Percentiles rank a stretch among this genome's conserved stretches.
phyloP scores from a whole-genome alignment of 2,329 filamentous ascomycete genomes.

The Leptographium galeiforme region DNA sequence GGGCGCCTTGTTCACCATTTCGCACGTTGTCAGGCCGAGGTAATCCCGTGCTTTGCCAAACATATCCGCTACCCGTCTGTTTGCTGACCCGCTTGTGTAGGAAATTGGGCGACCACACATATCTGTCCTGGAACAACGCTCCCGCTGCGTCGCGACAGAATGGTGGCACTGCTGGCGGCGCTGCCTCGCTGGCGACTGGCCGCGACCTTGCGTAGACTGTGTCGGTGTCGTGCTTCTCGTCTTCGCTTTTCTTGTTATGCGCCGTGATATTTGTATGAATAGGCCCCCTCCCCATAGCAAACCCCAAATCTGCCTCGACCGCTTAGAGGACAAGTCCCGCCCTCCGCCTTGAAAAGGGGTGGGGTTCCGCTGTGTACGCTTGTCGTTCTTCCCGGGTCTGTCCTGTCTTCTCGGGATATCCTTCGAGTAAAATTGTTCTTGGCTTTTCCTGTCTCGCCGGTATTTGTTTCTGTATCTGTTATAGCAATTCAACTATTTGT shows the following conservation, averaged over 20 bases:
- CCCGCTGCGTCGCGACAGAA: slow-evolving; percentile 29
- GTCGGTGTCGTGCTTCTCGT: too few species aligned
- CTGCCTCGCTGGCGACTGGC: slow-evolving; percentile 34
- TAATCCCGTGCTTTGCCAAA: slow-evolving; percentile 24
- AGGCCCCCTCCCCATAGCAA: background rate
- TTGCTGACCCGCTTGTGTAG: slow-evolving; percentile 27
- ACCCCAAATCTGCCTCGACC: too few species aligned
- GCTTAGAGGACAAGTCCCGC: background rate
- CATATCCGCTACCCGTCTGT: background rate
- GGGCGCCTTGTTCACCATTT: slow-evolving; percentile 75
- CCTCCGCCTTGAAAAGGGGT: too few species aligned
- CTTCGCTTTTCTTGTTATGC: background rate
- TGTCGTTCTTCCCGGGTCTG: background rate
- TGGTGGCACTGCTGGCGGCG: slow-evolving; percentile 17
- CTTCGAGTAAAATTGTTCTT: background rate
- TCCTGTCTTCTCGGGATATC: background rate
- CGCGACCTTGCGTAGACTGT: slow-evolving; percentile 29
- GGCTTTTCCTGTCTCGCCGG: background rate
- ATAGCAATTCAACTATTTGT: background rate
- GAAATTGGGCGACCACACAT: slow-evolving; percentile 96
- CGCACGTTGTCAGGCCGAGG: slow-evolving; percentile 84
- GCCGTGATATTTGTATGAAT: background rate
- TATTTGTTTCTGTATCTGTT: background rate
- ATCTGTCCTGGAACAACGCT: slow-evolving; percentile 81
- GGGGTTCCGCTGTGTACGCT: background rate